Conservation (phyloP, 306 rosid genomes). For the Argentina anserina region DNA sequence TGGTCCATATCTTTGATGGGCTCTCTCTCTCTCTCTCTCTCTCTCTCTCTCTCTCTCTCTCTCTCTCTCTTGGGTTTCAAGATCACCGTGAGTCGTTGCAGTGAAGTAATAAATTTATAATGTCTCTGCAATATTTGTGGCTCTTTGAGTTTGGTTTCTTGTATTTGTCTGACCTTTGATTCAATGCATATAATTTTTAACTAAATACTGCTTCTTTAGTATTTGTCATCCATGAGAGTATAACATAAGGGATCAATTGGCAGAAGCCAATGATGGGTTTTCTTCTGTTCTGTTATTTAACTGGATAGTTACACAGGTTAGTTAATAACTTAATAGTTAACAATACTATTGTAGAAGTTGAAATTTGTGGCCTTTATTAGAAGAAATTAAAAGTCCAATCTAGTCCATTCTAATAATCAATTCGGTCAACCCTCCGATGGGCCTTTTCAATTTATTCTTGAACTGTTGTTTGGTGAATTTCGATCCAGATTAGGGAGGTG, state of each 20-base stretch:
- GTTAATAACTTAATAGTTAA: no score
- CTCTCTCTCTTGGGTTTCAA: background rate
- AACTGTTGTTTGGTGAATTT: background rate
- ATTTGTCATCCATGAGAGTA: background rate
- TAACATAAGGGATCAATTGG: background rate
- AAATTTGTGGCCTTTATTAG: background rate
- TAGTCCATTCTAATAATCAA: background rate
- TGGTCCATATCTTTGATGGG: background rate
- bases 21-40: background rate
- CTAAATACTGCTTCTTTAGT: background rate
- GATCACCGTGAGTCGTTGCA: background rate
- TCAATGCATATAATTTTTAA: background rate
- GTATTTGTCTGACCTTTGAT: background rate
- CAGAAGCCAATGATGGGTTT: background rate
- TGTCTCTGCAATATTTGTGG: background rate
- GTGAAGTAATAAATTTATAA: background rate
- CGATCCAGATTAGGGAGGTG: background rate
- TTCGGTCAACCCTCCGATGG: background rate
- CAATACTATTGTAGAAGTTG: background rate
- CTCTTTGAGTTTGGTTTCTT: background rate
- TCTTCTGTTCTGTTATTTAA: background rate
- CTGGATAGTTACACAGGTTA: background rate
- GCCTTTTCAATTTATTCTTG: background rate
- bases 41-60: background rate
- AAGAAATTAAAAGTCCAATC: background rate